Base-by-base conservation (phyloP, 768 basidiomycete genomes). In the Kwoniella sp. region DNA sequence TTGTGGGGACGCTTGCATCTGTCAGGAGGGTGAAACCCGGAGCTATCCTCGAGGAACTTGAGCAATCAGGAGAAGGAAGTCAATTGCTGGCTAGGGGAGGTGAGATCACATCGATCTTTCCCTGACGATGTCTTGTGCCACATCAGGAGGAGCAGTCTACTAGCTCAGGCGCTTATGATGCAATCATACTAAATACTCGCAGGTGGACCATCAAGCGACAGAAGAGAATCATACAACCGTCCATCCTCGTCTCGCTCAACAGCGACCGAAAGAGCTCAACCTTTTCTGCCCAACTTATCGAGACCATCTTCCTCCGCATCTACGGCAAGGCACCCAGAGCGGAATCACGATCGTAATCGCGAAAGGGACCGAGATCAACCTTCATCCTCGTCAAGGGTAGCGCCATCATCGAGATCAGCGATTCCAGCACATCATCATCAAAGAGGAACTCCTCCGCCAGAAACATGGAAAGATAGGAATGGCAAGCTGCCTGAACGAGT, bases 1-100 rank as follows among this genome's bases (percentile, higher is more conserved):
- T 77, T 27, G 72, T 71, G 19, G 71, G 67, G 8, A 79, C 75
- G 3, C 55, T 79, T 2, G 78, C 78, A 29, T 76, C 75, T 1
- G 73, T 74, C 6, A 58, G 78, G 25, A 75, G 74, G 50, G 72
- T 76, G 21, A 56, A 63, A 24, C 66, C 71, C 9, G 71, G 67
- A 47, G 64, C 60, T 22, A 77, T 79, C 3, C 27, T 74, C 21
- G 73, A 75, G 37, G 78, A 77, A 56, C 52, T 79, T 33, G 77
- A 79, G 29, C 64, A 68, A 25, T 72, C 69, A 27, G 71, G 70
- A 1, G 77, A 73, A 63, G 66, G 65, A 33, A 53, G 26, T 27
- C 50, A 55, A 48, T 60, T 70, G 10, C 25, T 54, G 19, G 68
- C 63, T 24, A 29, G 68, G 40, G 57, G 62, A 58, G 57, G 73